Conservation (phyloP, 495 filamentous ascomycete genomes). For the Penicillium canescens region DNA sequence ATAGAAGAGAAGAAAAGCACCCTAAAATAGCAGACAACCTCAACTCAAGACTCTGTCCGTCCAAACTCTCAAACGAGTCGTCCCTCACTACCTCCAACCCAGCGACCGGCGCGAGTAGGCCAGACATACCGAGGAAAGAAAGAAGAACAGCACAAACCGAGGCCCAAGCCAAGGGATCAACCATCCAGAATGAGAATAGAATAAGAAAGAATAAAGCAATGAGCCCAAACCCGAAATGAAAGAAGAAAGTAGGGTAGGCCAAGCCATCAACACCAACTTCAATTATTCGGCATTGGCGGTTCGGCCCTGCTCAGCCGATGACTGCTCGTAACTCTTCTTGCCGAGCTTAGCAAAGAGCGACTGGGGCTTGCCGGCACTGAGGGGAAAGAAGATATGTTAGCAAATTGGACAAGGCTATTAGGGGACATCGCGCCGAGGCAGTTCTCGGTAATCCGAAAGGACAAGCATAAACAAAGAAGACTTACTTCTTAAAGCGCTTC, state of each 20-base stretch:
- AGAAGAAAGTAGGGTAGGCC: not conserved
- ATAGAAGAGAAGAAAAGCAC: conserved; percentile 5
- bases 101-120: conserved; percentile 10
- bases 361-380: conserved; percentile 48
- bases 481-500: conserved; percentile 68
- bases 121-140: conserved; percentile 5
- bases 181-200: not conserved
- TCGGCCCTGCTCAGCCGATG: conserved; percentile 22
- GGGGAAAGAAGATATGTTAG: not conserved
- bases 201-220: not conserved
- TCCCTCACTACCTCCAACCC: conserved; percentile 9
- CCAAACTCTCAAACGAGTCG: conserved; percentile 7
- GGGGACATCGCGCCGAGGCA: not conserved
- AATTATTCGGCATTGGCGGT: conserved; percentile 19
- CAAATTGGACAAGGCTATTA: not conserved
- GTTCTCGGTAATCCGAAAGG: not conserved
- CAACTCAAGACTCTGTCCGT: conserved; percentile 5
- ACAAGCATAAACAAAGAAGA: not conserved
- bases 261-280: not conserved
- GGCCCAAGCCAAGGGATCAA: not conserved
- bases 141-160: not conserved
- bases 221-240: not conserved
- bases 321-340: conserved; percentile 53
- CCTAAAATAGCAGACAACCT: not conserved
- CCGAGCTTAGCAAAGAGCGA: conserved; percentile 51